phyloP scores from a whole-genome alignment of 1,284 basidiomycete genomes.

The Baeospora myosura region DNA sequence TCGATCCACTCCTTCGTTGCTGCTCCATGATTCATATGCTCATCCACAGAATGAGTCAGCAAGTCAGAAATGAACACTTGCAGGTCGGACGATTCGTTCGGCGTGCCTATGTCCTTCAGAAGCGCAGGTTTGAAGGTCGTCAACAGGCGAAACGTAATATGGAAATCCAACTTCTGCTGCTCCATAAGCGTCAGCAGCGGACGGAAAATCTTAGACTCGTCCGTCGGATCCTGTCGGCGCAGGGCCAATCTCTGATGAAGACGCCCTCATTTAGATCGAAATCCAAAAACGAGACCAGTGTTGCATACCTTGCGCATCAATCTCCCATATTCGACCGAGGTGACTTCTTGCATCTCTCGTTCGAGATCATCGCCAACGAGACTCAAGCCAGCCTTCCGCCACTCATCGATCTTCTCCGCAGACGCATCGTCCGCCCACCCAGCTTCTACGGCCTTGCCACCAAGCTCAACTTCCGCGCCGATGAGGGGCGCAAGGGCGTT shows the following conservation, averaged over 20 bases:
- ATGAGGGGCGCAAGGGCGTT: slow-evolving; percentile 74
- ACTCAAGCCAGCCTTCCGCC: slow-evolving; percentile 51
- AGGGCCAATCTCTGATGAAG: slow-evolving; percentile 65
- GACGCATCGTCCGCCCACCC: slow-evolving; percentile 60
- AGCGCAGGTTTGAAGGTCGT: slow-evolving; percentile 54
- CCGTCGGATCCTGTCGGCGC: slow-evolving; percentile 40
- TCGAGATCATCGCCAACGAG: slow-evolving; percentile 54
- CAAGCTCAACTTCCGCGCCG: slow-evolving; percentile 62
- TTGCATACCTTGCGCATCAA: slow-evolving; percentile 59
- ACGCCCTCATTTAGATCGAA: slow-evolving; percentile 1
- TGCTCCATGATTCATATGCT: slow-evolving; percentile 32
- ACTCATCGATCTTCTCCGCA: slow-evolving; percentile 50
- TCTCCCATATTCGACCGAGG: slow-evolving; percentile 51
- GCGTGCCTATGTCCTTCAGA: slow-evolving; percentile 21
- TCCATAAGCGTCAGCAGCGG: slow-evolving; percentile 69
- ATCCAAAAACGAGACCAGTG: slow-evolving; percentile 1
- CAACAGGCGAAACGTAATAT: slow-evolving; percentile 71
- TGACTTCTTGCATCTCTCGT: slow-evolving; percentile 45
- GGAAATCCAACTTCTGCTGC: slow-evolving; percentile 72
- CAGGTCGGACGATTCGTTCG: slow-evolving; percentile 21
- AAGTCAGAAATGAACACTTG: slow-evolving; percentile 43
- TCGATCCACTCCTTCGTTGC: slow-evolving; percentile 43
- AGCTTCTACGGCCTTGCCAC: slow-evolving; percentile 41
- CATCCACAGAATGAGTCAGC: slow-evolving; percentile 39
- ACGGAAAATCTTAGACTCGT: slow-evolving; percentile 53